Evolutionary conservation across 495 filamentous ascomycete species (phyloP).

Genomic region (Podospora appendiculata): DNA sequence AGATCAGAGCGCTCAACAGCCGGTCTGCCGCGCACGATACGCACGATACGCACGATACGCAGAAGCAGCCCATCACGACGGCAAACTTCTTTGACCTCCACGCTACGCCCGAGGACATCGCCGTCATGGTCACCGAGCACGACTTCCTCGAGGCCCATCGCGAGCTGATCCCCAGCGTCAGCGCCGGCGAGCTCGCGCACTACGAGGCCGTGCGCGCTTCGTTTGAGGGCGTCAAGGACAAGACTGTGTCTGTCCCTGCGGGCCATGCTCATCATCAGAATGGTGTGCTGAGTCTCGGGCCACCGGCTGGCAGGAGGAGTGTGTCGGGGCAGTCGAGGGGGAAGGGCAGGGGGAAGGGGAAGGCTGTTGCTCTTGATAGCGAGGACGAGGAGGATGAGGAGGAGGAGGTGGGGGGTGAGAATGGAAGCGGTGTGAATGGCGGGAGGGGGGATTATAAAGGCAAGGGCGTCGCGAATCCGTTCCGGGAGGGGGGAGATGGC

Average conservation of each 20-base stretch:
- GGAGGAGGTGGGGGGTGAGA: not conserved
- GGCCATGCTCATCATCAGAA: too few relatives aligned
- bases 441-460: not conserved
- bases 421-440: not conserved
- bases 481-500: not conserved
- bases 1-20: conserved; percentile 59
- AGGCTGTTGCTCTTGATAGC: not conserved
- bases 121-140: conserved; percentile 76
- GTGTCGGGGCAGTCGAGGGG: conserved; percentile 51
- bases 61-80: conserved; percentile 49
- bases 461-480: not conserved
- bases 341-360: conserved; percentile 1
- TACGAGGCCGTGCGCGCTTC: conserved; percentile 75
- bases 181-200: conserved; percentile 84
- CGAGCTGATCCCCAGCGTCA: conserved; percentile 90
- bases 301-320: conserved; percentile 1
- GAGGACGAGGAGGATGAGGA: conserved; percentile 1
- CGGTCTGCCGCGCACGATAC: too few relatives aligned
- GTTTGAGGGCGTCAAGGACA: conserved; percentile 57
- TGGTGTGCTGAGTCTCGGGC: not conserved
- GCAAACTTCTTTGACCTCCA: conserved; percentile 94
- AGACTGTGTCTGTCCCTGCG: not conserved
- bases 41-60: not conserved
- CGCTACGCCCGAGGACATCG: conserved; percentile 71
- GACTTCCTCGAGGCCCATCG: conserved; percentile 75